phyloP scores from a whole-genome alignment of 805 yeast genomes.

The Yarrowia yakushimensis region DNA sequence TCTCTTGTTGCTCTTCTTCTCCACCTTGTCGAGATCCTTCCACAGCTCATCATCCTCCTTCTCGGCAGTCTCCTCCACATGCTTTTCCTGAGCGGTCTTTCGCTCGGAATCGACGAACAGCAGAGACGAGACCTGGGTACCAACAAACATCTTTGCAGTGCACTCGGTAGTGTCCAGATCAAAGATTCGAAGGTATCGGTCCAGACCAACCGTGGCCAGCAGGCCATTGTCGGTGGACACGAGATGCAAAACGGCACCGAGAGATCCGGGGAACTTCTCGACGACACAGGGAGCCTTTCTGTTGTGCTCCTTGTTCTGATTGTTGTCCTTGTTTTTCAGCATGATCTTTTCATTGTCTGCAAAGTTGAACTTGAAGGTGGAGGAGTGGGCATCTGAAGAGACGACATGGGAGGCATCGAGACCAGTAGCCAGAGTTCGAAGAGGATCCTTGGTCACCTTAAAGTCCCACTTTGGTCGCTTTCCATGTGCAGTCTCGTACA shows the following conservation, averaged over 20 bases:
- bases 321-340: not conserved
- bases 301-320: conserved; percentile 10
- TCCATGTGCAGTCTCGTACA: conserved; percentile 65
- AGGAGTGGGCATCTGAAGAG: conserved; percentile 68
- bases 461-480: conserved; percentile 61
- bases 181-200: conserved; percentile 78
- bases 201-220: conserved; percentile 78
- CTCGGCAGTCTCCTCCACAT: conserved; percentile 29
- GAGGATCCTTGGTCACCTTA: conserved; percentile 54
- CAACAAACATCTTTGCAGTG: conserved; percentile 69
- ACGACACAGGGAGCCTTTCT: conserved; percentile 31
- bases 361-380: conserved; percentile 55
- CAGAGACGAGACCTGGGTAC: conserved; percentile 59
- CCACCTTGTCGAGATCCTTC: conserved; percentile 37
- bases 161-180: conserved; percentile 57
- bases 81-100: conserved; percentile 35
- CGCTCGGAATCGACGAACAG: conserved; percentile 51
- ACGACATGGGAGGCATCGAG: conserved; percentile 48
- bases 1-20: conserved; percentile 13
- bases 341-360: conserved; percentile 1
- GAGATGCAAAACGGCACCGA: conserved; percentile 61
- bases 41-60: conserved; percentile 42
- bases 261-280: conserved; percentile 75
- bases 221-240: conserved; percentile 39
- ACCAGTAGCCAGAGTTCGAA: conserved; percentile 43